phyloP scores from a whole-genome alignment of 176 grass and related monocot species.

The Pontederia crassipes region DNA sequence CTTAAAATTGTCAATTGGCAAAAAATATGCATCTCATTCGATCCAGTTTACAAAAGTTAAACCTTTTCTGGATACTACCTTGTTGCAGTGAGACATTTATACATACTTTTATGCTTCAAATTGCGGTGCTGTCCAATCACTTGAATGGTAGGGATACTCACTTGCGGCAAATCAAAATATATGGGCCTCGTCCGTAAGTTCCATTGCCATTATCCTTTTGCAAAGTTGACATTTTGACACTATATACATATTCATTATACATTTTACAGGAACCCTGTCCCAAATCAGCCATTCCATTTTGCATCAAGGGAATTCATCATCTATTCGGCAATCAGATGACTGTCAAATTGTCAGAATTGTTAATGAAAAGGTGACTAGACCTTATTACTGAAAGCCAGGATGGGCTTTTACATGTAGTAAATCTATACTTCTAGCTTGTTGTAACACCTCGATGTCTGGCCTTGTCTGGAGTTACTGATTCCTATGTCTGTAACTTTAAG shows the following conservation, averaged over 20 bases:
- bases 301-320: conserved; percentile 76
- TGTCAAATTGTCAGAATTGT: no score
- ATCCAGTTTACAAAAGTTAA: neutral
- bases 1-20: neutral
- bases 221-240: neutral
- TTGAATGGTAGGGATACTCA: conserved; percentile 88
- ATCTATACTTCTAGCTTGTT: no score
- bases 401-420: no score
- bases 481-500: no score
- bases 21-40: neutral
- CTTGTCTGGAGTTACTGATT: no score
- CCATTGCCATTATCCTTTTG: neutral
- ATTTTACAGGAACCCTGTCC: conserved; percentile 37
- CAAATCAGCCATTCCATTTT: conserved; percentile 77
- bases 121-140: conserved; percentile 76
- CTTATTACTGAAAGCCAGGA: no score
- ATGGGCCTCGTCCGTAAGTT: conserved; percentile 83
- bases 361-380: no score
- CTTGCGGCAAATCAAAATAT: conserved; percentile 86
- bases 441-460: no score
- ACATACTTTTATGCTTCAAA: conserved; percentile 93
- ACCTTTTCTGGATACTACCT: conserved; percentile 8
- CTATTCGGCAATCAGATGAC: conserved; percentile 63
- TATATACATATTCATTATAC: neutral
- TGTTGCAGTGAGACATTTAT: conserved; percentile 74